Conservation (phyloP, 257 asterid genomes). For the Solanum habrochaites region DNA sequence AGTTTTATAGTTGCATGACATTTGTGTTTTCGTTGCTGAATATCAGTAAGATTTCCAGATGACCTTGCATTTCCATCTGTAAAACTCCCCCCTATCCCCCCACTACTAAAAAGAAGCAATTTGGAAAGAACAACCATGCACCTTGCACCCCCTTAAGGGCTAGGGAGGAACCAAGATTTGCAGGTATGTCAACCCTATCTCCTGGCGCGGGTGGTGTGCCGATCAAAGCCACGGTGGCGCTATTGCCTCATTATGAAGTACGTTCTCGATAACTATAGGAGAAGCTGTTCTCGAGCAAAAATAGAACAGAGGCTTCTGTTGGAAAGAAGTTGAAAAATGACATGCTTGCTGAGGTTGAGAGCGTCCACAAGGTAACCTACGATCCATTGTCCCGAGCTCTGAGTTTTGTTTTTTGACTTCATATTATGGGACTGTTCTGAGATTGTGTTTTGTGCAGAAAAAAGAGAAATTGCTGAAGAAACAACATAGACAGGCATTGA, state of each 20-base stretch:
- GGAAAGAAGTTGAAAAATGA: constrained; percentile 84
- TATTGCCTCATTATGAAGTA: neutral
- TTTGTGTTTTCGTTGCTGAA: neutral
- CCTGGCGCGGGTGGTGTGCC: too few relatives aligned
- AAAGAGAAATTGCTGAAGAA: constrained; percentile 80
- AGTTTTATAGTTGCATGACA: neutral
- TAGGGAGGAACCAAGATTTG: too few relatives aligned
- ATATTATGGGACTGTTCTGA: constrained; percentile 4
- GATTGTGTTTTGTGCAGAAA: constrained; percentile 37
- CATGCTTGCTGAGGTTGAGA: constrained; percentile 92
- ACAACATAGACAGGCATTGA: constrained; percentile 88
- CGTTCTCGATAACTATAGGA: constrained; percentile 42
- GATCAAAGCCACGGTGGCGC: too few relatives aligned
- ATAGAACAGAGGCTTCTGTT: constrained; percentile 75
- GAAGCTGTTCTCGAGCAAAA: constrained; percentile 75
- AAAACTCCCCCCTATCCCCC: neutral
- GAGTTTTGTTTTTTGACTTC: neutral
- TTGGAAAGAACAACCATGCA: neutral
- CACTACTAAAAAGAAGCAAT: neutral
- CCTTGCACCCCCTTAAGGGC: neutral
- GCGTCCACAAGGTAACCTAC: constrained; percentile 69
- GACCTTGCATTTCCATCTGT: neutral
- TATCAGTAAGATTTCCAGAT: neutral
- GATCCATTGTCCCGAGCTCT: neutral
- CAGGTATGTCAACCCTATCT: too few relatives aligned